Evolutionary conservation across 768 basidiomycete species (phyloP).

Genomic region (Cyathus striatus): DNA sequence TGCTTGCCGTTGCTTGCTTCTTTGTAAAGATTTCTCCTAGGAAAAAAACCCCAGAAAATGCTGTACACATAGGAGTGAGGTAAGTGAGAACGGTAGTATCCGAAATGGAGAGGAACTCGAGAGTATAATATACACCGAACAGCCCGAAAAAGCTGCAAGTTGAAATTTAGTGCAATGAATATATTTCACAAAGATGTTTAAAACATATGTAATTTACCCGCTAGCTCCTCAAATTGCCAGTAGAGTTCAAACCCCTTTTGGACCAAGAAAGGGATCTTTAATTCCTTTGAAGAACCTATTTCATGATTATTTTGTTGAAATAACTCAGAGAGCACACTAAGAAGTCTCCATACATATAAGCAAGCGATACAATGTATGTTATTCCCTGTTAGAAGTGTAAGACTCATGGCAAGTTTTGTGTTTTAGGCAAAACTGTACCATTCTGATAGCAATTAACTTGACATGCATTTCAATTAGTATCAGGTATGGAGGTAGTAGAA

Average conservation of each 20-base stretch:
- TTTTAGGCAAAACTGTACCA: too few species aligned
- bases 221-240: slow-evolving; percentile 54
- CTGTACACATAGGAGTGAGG: slow-evolving; percentile 62
- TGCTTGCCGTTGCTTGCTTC: slow-evolving; percentile 47
- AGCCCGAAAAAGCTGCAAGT: slow-evolving; percentile 75
- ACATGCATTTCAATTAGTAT: not conserved
- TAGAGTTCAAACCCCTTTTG: slow-evolving; percentile 57
- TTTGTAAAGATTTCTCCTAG: slow-evolving; percentile 54
- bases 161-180: not conserved
- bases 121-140: slow-evolving; percentile 63
- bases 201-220: slow-evolving; percentile 41
- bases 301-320: slow-evolving; percentile 1
- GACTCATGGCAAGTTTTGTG: too few species aligned
- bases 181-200: not conserved
- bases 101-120: slow-evolving; percentile 71
- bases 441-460: slow-evolving; percentile 7
- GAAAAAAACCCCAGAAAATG: slow-evolving; percentile 55
- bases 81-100: slow-evolving; percentile 79
- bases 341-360: slow-evolving; percentile 3
- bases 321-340: slow-evolving; percentile 3
- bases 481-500: not conserved
- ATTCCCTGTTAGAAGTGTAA: too few species aligned
- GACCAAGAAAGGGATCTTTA: slow-evolving; percentile 60
- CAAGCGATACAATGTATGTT: too few species aligned
- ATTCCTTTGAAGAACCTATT: slow-evolving; percentile 31